phyloP scores from a whole-genome alignment of 2,329 filamentous ascomycete genomes.

The Trichoderma sp. region DNA sequence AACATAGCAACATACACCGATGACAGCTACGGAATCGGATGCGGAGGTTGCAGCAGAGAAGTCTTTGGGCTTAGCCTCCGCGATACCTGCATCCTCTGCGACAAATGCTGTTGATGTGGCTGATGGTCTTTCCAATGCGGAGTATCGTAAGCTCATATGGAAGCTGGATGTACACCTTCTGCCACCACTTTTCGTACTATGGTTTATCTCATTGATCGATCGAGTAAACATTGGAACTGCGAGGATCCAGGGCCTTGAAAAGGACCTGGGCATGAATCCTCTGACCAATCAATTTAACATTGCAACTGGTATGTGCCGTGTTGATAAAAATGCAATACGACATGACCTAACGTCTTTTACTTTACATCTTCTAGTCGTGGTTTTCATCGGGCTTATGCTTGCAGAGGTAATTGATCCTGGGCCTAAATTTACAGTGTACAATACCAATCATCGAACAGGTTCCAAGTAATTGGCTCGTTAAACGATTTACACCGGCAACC shows the following conservation, averaged over 20 bases:
- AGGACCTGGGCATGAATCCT: slow-evolving; percentile 28
- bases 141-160: slow-evolving; percentile 34
- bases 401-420: slow-evolving; percentile 8
- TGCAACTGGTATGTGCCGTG: not conserved
- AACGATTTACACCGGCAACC: slow-evolving; percentile 31
- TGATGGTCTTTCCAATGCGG: not conserved
- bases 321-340: not conserved
- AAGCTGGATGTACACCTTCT: slow-evolving; percentile 31
- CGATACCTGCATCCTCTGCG: not conserved
- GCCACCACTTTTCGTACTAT: slow-evolving; percentile 34
- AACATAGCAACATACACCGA: not conserved
- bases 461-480: slow-evolving; percentile 32
- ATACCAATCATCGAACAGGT: slow-evolving; percentile 21
- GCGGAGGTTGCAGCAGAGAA: slow-evolving; percentile 17
- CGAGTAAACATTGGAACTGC: slow-evolving; percentile 34
- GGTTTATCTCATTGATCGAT: slow-evolving; percentile 34
- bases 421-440: slow-evolving; percentile 26
- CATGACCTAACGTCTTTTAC: not conserved
- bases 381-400: slow-evolving; percentile 19
- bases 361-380: not conserved
- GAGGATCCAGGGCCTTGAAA: slow-evolving; percentile 31
- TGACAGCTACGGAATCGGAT: not conserved
- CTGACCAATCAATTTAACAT: slow-evolving; percentile 17
- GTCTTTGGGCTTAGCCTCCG: slow-evolving; percentile 13
- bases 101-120: not conserved